Base-by-base conservation (phyloP, 768 basidiomycete species). In the Mycena vulgaris region DNA sequence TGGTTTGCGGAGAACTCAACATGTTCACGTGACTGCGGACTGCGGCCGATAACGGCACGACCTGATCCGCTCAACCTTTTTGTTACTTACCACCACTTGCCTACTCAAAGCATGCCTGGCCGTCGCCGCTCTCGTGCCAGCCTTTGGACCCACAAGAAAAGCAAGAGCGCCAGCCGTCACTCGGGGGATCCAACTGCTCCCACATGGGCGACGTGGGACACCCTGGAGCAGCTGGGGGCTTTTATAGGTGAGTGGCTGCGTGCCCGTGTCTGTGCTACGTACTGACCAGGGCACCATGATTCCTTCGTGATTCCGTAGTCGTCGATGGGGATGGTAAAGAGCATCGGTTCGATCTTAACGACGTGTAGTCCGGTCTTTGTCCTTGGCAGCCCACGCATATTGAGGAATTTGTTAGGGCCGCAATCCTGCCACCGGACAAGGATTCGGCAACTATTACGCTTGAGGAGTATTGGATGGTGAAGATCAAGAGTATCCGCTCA, bases 121-220 rank as follows among this genome's bases (percentile, higher is more conserved):
- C 53, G 53, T 8, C 55, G 42, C 21, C 63, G 52, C 23, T 10
- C 47, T 28, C 33, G 56, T 0, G 45, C 64, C 11, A 23, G 21
- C 3, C 45, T 31, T 3, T 66, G 64, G 64, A 66, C 64, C 1
- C 64, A 42, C 37, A 58, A 33, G 30, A 65, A 65, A n/a, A 56
- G 23, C 14, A 48, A 58, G 35, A 51, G 45, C 37, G 7, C 31
- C 19, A 21, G 31, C 19, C 49, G 23, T 19, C 63, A 56, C 25
- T 30, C 27, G 6, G 52, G 40, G 33, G 52, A 55, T 19, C 39
- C 52, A 4, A 37, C 27, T 10, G 47, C 56, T 39, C 56, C 64
- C 3, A 33, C 37, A 2, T 33, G 13, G 5, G 25, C 25, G 7
- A 35, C 14, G n/a, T 66, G 64, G 64, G 42, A 27, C 16, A 14